Evolutionary conservation across 1,139 yeast genomes (phyloP).

Genomic region (Diutina ranongensis): DNA sequence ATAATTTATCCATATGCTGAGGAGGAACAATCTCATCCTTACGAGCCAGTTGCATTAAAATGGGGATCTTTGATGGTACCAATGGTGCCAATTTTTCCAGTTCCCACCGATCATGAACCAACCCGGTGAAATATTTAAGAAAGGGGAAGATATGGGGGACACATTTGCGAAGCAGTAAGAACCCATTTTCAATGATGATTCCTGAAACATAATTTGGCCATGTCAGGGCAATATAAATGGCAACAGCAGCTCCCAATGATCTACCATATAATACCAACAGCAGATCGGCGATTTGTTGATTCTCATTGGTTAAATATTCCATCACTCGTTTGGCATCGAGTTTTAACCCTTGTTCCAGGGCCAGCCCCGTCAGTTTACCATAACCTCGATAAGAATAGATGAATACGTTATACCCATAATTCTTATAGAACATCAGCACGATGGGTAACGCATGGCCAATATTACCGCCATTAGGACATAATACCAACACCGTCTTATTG

Average conservation of each 20-base stretch:
- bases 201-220: conserved; percentile 42
- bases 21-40: conserved; percentile 92
- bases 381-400: conserved; percentile 88
- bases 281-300: conserved; percentile 38
- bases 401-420: conserved; percentile 67
- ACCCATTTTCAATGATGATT: conserved; percentile 76
- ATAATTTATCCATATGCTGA: conserved; percentile 58
- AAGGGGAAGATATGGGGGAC: conserved; percentile 77
- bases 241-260: conserved; percentile 92
- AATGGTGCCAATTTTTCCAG: conserved; percentile 50
- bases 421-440: conserved; percentile 55
- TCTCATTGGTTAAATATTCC: conserved; percentile 42
- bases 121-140: conserved; percentile 40
- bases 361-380: conserved; percentile 71
- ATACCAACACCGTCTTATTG: conserved; percentile 61
- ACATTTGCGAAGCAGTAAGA: conserved; percentile 64
- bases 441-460: conserved; percentile 88
- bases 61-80: conserved; percentile 47
- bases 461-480: conserved; percentile 94
- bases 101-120: conserved; percentile 80
- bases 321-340: conserved; percentile 70
- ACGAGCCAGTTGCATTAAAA: conserved; percentile 61
- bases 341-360: conserved; percentile 74
- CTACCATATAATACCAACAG: conserved; percentile 72
- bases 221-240: conserved; percentile 65